A percentile compares a stretch with the other conserved stretches of the same genome.
These are phyloP conservation scores for Thielaviopsis musarum DNA, from an alignment of 2,329 filamentous ascomycete species.

Conservation along the genomic window DNA sequence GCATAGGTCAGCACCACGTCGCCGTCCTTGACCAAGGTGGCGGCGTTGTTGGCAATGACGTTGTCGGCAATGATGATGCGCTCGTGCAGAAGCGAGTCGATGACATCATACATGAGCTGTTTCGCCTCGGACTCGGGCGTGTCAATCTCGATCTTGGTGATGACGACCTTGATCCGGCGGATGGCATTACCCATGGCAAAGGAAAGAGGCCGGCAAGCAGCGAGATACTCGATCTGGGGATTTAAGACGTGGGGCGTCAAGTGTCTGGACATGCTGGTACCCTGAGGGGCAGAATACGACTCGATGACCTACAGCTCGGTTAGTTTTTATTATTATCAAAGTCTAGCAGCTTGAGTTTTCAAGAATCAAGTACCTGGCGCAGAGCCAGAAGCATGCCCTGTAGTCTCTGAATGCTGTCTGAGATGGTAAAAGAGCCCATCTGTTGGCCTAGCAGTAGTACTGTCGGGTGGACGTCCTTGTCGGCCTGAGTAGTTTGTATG, in stretches of 20 bases:
- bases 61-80: conserved; percentile 75
- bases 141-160: conserved; percentile 79
- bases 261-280: conserved; percentile 74
- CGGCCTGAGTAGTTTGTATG: conserved; percentile 37
- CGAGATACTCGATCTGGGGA: conserved; percentile 88
- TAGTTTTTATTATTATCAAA: conserved; percentile 9
- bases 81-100: conserved; percentile 82
- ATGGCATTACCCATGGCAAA: conserved; percentile 97
- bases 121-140: conserved; percentile 71
- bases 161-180: conserved; percentile 80
- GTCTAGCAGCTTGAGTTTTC: background rate
- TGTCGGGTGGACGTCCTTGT: conserved; percentile 71
- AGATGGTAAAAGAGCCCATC: conserved; percentile 75
- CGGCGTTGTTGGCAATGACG: conserved; percentile 64
- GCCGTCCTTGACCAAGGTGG: conserved; percentile 57
- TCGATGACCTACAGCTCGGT: conserved; percentile 52
- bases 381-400: conserved; percentile 80
- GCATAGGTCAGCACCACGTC: conserved; percentile 79
- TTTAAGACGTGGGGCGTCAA: conserved; percentile 82
- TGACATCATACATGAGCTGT: conserved; percentile 56
- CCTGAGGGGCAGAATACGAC: conserved; percentile 76
- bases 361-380: conserved; percentile 44
- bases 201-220: conserved; percentile 84
- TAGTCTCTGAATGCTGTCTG: conserved; percentile 75
- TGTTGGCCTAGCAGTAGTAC: conserved; percentile 76